A percentile compares a stretch with the other conserved stretches of the same genome.
These are phyloP conservation scores for Aureococcus anophagefferens DNA, from an alignment of 108 stramenopile species.

Conservation along the genomic window DNA sequence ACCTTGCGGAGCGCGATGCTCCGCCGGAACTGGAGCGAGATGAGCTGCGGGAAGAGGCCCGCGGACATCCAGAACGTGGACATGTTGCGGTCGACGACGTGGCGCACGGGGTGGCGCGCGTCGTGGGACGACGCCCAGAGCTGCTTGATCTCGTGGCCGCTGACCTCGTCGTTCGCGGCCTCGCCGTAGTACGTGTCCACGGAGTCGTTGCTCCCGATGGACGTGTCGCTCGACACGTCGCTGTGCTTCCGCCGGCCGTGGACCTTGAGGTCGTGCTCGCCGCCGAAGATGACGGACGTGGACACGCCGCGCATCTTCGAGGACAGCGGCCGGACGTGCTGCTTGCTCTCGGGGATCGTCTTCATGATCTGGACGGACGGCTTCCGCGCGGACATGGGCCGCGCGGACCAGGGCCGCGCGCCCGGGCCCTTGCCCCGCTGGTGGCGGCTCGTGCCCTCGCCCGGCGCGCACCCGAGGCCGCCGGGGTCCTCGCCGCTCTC, in stretches of 20 bases:
- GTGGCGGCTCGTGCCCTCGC: no score
- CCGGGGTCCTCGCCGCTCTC: not conserved
- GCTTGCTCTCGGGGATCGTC: not conserved
- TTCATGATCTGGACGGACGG: not conserved
- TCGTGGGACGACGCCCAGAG: not conserved
- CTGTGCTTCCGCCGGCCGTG: no score
- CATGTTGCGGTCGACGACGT: not conserved
- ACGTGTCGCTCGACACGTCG: no score
- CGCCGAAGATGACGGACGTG: no score
- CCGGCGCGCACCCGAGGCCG: no score
- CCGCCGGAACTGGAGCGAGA: not conserved
- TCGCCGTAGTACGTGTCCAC: no score
- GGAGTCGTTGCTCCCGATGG: no score
- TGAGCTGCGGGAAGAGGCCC: not conserved
- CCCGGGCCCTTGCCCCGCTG: no score
- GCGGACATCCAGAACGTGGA: not conserved
- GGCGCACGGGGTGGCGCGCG: not conserved
- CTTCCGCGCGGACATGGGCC: not conserved
- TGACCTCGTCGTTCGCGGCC: no score
- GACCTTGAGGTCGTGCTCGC: no score
- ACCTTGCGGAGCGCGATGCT: not conserved
- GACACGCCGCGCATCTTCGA: no score
- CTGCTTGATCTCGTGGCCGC: no score
- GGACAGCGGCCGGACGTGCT: not conserved
- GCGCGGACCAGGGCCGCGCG: conserved; percentile 2